A percentile compares a stretch with the other conserved stretches of the same genome.
These are phyloP conservation scores for Didymella sp. DNA, from an alignment of 2,329 filamentous ascomycete genomes.

Conservation along the genomic window DNA sequence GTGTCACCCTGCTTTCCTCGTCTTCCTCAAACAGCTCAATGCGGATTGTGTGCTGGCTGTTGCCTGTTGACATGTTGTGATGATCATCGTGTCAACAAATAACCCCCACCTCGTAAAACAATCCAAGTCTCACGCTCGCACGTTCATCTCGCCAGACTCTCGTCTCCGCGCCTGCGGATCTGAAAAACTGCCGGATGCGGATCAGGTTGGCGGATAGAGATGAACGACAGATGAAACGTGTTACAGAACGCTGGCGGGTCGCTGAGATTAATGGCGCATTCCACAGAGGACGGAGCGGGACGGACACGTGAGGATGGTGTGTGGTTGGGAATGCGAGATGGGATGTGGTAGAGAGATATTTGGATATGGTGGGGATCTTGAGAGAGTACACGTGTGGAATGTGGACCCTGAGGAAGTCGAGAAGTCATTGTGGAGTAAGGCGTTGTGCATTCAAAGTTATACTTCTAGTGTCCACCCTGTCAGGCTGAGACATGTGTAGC, in stretches of 20 bases:
- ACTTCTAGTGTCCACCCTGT: background rate
- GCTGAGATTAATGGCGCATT: background rate
- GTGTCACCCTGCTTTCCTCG: background rate
- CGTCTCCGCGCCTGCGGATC: background rate
- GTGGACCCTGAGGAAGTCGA: background rate
- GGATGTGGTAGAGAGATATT: background rate
- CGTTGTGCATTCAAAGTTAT: background rate
- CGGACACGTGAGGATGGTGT: background rate
- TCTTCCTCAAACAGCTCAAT: too few species aligned
- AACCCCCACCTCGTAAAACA: conserved; percentile 1
- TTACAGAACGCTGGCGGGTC: background rate
- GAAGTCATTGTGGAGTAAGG: background rate
- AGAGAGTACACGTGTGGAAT: conserved; percentile 2
- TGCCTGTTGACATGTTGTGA: too few species aligned
- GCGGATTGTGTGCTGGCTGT: too few species aligned
- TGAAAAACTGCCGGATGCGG: background rate
- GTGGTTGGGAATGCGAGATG: background rate
- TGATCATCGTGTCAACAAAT: background rate
- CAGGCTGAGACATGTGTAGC: background rate
- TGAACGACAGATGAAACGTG: conserved; percentile 4
- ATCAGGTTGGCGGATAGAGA: background rate
- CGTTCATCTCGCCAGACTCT: background rate
- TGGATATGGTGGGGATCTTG: background rate
- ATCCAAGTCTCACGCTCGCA: background rate
- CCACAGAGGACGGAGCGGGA: background rate